A percentile compares a stretch with the other conserved stretches of the same genome.
phyloP scores from a whole-genome alignment of 805 yeast species.

The Spencermartinsiella europaea region DNA sequence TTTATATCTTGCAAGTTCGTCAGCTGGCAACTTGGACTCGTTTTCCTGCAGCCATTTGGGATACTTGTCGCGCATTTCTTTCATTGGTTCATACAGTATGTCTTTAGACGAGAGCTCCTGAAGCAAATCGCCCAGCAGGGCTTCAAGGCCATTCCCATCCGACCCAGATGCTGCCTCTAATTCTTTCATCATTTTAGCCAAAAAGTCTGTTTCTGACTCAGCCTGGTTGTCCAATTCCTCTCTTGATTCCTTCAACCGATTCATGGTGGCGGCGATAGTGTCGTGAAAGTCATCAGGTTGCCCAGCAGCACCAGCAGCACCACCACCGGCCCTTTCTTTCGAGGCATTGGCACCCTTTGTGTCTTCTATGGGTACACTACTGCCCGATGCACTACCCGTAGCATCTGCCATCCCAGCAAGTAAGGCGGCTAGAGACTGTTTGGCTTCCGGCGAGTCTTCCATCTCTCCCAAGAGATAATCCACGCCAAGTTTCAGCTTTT shows the following conservation, averaged over 20 bases:
- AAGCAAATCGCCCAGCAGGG: constrained; percentile 65
- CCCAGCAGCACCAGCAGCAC: constrained; percentile 15
- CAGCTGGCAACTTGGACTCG: constrained; percentile 39
- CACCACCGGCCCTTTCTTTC: constrained; percentile 13
- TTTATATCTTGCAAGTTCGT: constrained; percentile 49
- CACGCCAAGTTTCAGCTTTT: constrained; percentile 35
- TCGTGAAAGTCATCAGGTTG: constrained; percentile 45
- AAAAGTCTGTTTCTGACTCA: constrained; percentile 44
- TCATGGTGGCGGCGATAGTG: constrained; percentile 75
- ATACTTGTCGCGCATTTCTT: constrained; percentile 68
- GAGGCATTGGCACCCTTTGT: constrained; percentile 2
- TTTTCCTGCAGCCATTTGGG: constrained; percentile 64
- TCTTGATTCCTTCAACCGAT: constrained; percentile 74
- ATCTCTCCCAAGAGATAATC: constrained; percentile 45
- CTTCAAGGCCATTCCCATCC: constrained; percentile 49
- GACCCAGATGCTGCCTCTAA: constrained; percentile 36
- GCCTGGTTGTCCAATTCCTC: constrained; percentile 53
- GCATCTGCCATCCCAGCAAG: constrained; percentile 27
- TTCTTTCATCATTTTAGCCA: constrained; percentile 63
- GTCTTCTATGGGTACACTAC: constrained; percentile 7
- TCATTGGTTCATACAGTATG: constrained; percentile 81
- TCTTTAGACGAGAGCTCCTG: constrained; percentile 80
- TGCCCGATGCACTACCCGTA: constrained; percentile 11
- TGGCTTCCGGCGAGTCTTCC: constrained; percentile 49
- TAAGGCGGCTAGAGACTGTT: constrained; percentile 46